Percentiles rank a stretch among this genome's conserved stretches.
These are phyloP conservation scores for Coemansia sp. DNA, from an alignment of 192 early-diverging fungal genomes.

Conservation along the genomic window DNA sequence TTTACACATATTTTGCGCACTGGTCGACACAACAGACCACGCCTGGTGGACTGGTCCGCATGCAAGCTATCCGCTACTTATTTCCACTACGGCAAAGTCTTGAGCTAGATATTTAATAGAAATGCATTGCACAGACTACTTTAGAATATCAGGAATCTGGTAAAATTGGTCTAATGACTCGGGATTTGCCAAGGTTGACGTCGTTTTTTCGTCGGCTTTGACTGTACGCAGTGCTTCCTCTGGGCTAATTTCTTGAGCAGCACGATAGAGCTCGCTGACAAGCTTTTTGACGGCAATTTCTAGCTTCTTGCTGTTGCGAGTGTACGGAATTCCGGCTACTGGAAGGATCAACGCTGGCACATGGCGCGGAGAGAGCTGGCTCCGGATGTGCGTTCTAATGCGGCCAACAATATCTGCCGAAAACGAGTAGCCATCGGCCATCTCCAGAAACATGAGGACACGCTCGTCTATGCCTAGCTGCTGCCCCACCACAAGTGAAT, in stretches of 20 bases:
- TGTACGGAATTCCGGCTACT: slow-evolving; percentile 88
- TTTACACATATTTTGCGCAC: slow-evolving; percentile 36
- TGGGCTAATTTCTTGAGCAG: slow-evolving; percentile 38
- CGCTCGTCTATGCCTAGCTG: slow-evolving; percentile 82
- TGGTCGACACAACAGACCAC: slow-evolving; percentile 21
- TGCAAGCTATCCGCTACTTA: slow-evolving; percentile 37
- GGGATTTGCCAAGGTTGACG: slow-evolving; percentile 88
- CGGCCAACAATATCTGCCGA: slow-evolving; percentile 62
- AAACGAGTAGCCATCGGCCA: slow-evolving; percentile 65
- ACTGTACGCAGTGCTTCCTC: slow-evolving; percentile 58
- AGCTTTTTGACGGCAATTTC: slow-evolving; percentile 91
- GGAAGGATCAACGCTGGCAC: slow-evolving; percentile 85
- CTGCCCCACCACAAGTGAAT: slow-evolving; percentile 90
- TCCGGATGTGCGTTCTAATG: slow-evolving; percentile 77
- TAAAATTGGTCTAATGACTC: slow-evolving; percentile 83
- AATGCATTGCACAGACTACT: slow-evolving; percentile 5
- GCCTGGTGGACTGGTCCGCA: slow-evolving; percentile 44
- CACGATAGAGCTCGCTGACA: slow-evolving; percentile 51
- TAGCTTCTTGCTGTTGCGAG: slow-evolving; percentile 95
- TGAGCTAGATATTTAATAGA: slow-evolving; percentile 4
- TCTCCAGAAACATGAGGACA: slow-evolving; percentile 88
- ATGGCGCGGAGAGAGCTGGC: slow-evolving; percentile 85
- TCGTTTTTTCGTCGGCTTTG: slow-evolving; percentile 71
- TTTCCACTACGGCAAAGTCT: slow-evolving; percentile 40
- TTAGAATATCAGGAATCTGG: slow-evolving; percentile 62